These are phyloP conservation scores for Monilinia aucupariae DNA, from an alignment of 2,329 filamentous ascomycete genomes.

Conservation along the genomic window DNA sequence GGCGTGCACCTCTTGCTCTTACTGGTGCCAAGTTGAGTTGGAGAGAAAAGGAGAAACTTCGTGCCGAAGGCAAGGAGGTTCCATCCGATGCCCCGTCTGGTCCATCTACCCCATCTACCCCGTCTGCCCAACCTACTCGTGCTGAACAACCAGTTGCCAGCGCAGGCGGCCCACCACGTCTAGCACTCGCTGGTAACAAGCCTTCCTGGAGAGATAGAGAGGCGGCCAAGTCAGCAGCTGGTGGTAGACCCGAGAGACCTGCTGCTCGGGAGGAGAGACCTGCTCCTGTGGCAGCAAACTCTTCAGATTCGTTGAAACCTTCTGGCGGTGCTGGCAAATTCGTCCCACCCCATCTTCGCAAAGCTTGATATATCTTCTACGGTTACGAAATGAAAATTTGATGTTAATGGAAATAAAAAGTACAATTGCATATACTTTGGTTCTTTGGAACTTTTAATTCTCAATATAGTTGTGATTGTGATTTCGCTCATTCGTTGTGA, in stretches of 20 bases:
- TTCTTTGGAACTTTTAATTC: not conserved
- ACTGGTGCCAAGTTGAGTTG: conserved; percentile 55
- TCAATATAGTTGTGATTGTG: no score
- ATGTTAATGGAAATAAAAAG: no score
- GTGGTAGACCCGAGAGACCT: conserved; percentile 1
- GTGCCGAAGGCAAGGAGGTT: conserved; percentile 32
- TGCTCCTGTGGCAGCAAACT: not conserved
- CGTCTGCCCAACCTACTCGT: no score
- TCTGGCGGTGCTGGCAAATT: conserved; percentile 53
- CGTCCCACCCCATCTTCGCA: conserved; percentile 46
- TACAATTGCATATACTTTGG: conserved; percentile 4
- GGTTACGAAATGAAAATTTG: not conserved
- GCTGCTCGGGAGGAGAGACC: not conserved
- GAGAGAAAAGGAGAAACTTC: conserved; percentile 58
- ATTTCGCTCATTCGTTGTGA: no score
- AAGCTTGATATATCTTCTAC: conserved; percentile 22
- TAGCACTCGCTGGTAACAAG: conserved; percentile 48
- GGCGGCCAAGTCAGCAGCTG: conserved; percentile 42
- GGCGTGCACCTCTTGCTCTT: conserved; percentile 46
- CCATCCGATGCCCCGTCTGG: conserved; percentile 14
- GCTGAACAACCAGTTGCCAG: conserved; percentile 41
- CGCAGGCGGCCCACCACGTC: conserved; percentile 46
- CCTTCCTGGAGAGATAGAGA: conserved; percentile 55
- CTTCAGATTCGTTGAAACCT: conserved; percentile 40
- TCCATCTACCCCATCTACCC: no score